phyloP scores from a whole-genome alignment of 108 stramenopile genomes.

The Cyclotella atomus region DNA sequence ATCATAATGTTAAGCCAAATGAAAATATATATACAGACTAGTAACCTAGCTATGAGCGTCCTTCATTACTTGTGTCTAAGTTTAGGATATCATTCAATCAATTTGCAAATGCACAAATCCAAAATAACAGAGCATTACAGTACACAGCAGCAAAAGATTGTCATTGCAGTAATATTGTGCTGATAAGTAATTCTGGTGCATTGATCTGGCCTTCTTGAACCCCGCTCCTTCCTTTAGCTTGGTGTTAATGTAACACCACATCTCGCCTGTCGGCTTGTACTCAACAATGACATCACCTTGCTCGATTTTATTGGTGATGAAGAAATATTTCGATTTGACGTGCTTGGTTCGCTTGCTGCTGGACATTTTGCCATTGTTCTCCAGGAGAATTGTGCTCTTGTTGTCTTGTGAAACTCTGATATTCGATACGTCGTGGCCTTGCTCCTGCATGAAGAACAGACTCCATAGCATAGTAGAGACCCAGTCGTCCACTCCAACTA shows the following conservation, averaged over 20 bases:
- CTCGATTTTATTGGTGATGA: slow-evolving; percentile 44
- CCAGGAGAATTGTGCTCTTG: slow-evolving; percentile 17
- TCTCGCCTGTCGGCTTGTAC: slow-evolving; percentile 51
- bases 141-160: too few relatives aligned
- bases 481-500: slow-evolving; percentile 30
- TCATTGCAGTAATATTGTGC: too few relatives aligned
- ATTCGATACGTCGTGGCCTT: too few relatives aligned
- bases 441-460: slow-evolving; percentile 28
- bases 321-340: slow-evolving; percentile 18
- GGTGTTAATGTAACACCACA: slow-evolving; percentile 50
- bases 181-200: too few relatives aligned
- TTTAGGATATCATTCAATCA: too few relatives aligned
- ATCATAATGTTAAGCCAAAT: too few relatives aligned
- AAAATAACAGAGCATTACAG: too few relatives aligned
- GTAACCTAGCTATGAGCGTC: too few relatives aligned
- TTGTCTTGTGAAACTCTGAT: slow-evolving; percentile 28
- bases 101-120: too few relatives aligned
- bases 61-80: too few relatives aligned
- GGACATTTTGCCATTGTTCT: slow-evolving; percentile 8
- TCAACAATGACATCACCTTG: slow-evolving; percentile 30
- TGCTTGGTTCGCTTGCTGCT: slow-evolving; percentile 11
- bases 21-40: too few relatives aligned
- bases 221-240: slow-evolving; percentile 55
- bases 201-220: too few relatives aligned
- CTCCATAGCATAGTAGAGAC: slow-evolving; percentile 28